phyloP scores from a whole-genome alignment of 2,329 filamentous ascomycete genomes.

The Hypoxylon sp. region DNA sequence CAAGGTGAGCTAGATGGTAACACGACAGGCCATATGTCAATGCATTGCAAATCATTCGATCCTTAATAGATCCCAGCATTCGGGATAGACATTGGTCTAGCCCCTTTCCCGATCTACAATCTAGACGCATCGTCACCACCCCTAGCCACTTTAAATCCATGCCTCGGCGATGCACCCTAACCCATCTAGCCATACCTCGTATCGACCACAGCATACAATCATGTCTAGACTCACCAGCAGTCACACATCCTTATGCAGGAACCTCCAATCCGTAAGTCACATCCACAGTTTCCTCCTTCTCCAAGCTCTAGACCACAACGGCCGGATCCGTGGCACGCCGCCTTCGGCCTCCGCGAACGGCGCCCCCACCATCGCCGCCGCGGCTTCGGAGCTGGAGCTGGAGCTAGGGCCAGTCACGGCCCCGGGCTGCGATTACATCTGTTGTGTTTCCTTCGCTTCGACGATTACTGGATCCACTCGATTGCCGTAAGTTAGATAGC shows the following conservation, averaged over 20 bases:
- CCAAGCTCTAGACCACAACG: conserved; percentile 63
- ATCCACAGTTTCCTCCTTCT: conserved; percentile 68
- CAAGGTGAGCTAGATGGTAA: not conserved
- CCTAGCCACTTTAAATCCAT: conserved; percentile 68
- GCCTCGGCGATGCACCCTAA: conserved; percentile 74
- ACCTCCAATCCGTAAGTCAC: conserved; percentile 75
- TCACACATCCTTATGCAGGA: conserved; percentile 71
- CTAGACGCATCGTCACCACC: conserved; percentile 41
- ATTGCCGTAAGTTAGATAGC: no score
- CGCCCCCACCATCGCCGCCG: conserved; percentile 60
- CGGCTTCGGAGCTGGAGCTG: conserved; percentile 50
- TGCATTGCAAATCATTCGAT: not conserved
- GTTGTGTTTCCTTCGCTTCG: conserved; percentile 37
- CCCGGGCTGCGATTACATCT: conserved; percentile 55
- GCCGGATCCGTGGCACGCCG: conserved; percentile 63
- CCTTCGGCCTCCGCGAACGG: conserved; percentile 62
- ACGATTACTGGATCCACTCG: conserved; percentile 67
- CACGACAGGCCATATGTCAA: not conserved
- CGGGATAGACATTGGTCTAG: no score
- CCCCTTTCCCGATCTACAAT: conserved; percentile 1
- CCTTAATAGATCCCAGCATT: no score
- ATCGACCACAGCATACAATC: conserved; percentile 72
- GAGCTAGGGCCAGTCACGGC: conserved; percentile 15
- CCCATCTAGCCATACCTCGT: conserved; percentile 59
- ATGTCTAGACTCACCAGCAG: conserved; percentile 66